Percentiles rank a stretch among this genome's conserved stretches.
phyloP scores from a whole-genome alignment of 2,329 filamentous ascomycete species.

The Zasmidium citrigriseum region DNA sequence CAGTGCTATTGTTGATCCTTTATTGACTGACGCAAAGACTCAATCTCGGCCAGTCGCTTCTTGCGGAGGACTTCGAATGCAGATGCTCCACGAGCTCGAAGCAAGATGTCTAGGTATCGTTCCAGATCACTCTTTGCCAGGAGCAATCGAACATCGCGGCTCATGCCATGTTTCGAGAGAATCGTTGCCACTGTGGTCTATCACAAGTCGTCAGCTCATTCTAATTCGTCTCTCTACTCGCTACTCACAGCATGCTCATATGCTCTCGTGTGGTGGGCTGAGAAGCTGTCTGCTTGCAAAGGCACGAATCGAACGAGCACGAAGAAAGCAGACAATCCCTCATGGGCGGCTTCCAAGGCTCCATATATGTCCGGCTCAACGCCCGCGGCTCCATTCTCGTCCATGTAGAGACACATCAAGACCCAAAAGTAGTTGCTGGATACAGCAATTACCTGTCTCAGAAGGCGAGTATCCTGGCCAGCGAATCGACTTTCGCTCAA shows the following conservation, averaged over 20 bases:
- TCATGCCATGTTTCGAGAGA: neutral
- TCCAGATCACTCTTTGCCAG: constrained; percentile 5
- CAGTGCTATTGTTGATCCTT: neutral
- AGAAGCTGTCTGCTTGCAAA: neutral
- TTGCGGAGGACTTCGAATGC: neutral
- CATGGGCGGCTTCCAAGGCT: constrained; percentile 3
- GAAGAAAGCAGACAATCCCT: constrained; percentile 8
- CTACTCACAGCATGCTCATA: neutral
- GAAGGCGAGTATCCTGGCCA: neutral
- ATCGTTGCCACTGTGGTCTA: neutral
- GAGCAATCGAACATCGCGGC: neutral
- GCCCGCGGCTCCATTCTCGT: constrained; percentile 2
- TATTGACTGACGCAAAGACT: neutral
- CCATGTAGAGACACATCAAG: constrained; percentile 11
- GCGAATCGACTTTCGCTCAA: neutral
- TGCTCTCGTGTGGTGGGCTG: neutral
- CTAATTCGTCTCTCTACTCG: neutral
- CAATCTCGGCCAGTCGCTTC: neutral
- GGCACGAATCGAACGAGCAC: neutral
- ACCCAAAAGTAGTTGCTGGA: constrained; percentile 5
- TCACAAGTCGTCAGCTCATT: neutral
- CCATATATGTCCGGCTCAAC: constrained; percentile 3
- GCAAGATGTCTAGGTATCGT: neutral
- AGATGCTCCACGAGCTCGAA: neutral
- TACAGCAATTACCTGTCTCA: neutral